phyloP scores from a whole-genome alignment of 1,284 basidiomycete genomes.

The Ustilago esculenta region DNA sequence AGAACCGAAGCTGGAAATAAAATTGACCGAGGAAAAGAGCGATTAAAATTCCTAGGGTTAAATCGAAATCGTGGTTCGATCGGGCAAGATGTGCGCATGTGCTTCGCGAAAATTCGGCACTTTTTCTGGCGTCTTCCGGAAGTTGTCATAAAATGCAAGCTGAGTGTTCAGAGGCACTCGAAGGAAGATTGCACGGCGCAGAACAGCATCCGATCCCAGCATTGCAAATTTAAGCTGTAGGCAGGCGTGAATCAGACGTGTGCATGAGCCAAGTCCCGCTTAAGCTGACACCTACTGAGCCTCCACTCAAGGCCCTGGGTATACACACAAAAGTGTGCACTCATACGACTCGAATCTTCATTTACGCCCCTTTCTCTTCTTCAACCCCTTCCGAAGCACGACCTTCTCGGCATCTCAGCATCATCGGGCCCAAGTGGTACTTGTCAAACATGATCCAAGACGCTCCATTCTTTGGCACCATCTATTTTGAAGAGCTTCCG shows the following conservation, averaged over 20 bases:
- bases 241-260: too few relatives aligned
- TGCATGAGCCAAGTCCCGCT: too few relatives aligned
- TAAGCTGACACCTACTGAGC: too few relatives aligned
- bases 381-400: too few relatives aligned
- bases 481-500: slow-evolving; percentile 41
- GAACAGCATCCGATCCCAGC: not conserved
- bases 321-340: too few relatives aligned
- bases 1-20: not conserved
- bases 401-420: too few relatives aligned
- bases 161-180: not conserved
- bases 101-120: slow-evolving; percentile 31
- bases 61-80: slow-evolving; percentile 5
- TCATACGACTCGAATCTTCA: too few relatives aligned
- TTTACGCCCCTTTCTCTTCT: too few relatives aligned
- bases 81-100: too few relatives aligned
- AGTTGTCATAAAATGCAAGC: slow-evolving; percentile 6
- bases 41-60: not conserved
- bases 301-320: too few relatives aligned
- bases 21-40: slow-evolving; percentile 17
- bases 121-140: slow-evolving; percentile 10
- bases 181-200: not conserved
- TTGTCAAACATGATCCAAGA: slow-evolving; percentile 10
- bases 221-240: too few relatives aligned
- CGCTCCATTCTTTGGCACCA: slow-evolving; percentile 15
- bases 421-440: too few relatives aligned